A percentile compares a stretch with the other conserved stretches of the same genome.
These are phyloP conservation scores for Rhynchosporium agropyri DNA, from an alignment of 2,329 filamentous ascomycete genomes.

Conservation along the genomic window DNA sequence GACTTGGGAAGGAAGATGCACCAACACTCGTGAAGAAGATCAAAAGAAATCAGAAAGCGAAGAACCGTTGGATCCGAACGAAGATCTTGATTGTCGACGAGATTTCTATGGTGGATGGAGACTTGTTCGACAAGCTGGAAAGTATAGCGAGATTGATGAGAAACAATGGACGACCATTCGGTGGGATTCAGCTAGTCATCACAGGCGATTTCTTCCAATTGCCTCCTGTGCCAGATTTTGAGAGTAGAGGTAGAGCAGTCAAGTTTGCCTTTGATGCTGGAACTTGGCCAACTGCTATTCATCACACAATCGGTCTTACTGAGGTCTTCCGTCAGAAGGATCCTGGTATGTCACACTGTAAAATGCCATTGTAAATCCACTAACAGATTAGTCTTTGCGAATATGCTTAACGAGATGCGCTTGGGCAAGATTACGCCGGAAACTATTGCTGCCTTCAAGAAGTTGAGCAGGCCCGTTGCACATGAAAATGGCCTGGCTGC, in stretches of 20 bases:
- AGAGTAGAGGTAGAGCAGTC: constrained; percentile 58
- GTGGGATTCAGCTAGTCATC: constrained; percentile 92
- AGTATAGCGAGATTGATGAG: constrained; percentile 81
- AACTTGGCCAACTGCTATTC: constrained; percentile 89
- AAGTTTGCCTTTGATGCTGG: constrained; percentile 93
- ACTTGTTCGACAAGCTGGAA: constrained; percentile 94
- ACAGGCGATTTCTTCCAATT: constrained; percentile 98
- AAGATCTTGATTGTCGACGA: constrained; percentile 92
- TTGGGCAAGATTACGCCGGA: constrained; percentile 77
- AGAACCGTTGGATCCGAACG: constrained; percentile 83
- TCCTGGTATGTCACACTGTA: constrained; percentile 52
- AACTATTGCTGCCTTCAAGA: constrained; percentile 76
- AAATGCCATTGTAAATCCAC: constrained; percentile 9
- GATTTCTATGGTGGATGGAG: constrained; percentile 97
- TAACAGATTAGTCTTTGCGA: constrained; percentile 69
- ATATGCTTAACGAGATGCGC: constrained; percentile 98
- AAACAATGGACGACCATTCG: constrained; percentile 91
- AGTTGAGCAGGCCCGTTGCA: constrained; percentile 68
- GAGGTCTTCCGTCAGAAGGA: constrained; percentile 97
- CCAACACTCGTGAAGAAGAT: constrained; percentile 87
- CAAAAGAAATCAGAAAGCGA: constrained; percentile 83
- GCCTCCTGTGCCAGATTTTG: constrained; percentile 82
- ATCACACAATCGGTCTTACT: constrained; percentile 93
- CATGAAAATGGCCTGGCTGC: constrained; percentile 77
- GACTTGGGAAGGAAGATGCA: constrained; percentile 86